Conservation (phyloP, 2,329 filamentous ascomycete genomes). For the Claviceps arundinis region DNA sequence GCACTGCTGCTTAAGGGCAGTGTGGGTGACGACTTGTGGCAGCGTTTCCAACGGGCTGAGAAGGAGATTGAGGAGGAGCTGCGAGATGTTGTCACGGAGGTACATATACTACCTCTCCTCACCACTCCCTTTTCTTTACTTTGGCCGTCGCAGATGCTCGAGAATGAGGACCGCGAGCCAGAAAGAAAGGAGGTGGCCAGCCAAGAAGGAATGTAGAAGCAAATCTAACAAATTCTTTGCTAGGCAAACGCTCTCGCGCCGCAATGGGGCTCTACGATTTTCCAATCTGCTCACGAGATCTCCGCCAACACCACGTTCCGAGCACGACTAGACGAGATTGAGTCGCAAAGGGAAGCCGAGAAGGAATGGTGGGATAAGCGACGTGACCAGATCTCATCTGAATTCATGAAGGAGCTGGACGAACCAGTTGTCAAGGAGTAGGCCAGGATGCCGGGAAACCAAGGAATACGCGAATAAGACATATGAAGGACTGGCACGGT, state of each 20-base stretch:
- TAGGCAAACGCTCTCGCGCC: constrained; percentile 83
- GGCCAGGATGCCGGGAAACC: constrained; percentile 37
- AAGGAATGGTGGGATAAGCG: constrained; percentile 90
- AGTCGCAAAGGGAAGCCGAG: constrained; percentile 57
- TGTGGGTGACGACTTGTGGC: constrained; percentile 91
- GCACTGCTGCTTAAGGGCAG: constrained; percentile 76
- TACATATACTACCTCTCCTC: constrained; percentile 25
- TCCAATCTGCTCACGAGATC: constrained; percentile 96
- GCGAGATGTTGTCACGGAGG: constrained; percentile 85
- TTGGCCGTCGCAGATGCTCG: background rate
- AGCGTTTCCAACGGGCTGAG: constrained; percentile 81
- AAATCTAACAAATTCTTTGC: constrained; percentile 1
- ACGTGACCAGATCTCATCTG: constrained; percentile 55
- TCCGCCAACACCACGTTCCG: constrained; percentile 70
- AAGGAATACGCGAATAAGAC: constrained; percentile 27
- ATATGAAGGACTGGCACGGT: no score
- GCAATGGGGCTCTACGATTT: constrained; percentile 88
- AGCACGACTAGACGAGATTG: constrained; percentile 60
- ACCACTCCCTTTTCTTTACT: background rate
- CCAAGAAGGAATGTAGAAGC: background rate
- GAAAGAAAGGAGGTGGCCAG: background rate
- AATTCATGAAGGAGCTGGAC: constrained; percentile 77
- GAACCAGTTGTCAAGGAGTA: constrained; percentile 29
- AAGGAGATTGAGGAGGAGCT: constrained; percentile 97
- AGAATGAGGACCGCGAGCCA: background rate